Conservation (phyloP, 352 stramenopile genomes). For the Phytophthora citrophthora region DNA sequence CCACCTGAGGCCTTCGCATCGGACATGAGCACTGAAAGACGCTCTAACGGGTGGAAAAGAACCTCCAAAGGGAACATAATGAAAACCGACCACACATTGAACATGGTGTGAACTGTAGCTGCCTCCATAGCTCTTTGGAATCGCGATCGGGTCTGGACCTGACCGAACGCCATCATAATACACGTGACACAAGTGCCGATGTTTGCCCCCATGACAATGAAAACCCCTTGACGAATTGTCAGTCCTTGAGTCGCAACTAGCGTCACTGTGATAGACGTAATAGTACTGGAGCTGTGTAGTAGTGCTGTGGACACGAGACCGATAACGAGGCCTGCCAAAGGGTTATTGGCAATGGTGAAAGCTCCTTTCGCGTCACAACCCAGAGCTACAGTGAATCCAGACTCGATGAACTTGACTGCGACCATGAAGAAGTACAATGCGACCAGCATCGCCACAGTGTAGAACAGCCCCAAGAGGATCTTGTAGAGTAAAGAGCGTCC, state of each 20-base stretch:
- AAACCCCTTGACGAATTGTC: slow-evolving; percentile 80
- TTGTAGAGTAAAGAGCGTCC: slow-evolving; percentile 18
- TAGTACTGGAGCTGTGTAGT: slow-evolving; percentile 72
- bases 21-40: slow-evolving; percentile 46
- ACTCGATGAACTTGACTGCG: slow-evolving; percentile 74
- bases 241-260: slow-evolving; percentile 66
- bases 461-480: slow-evolving; percentile 32
- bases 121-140: slow-evolving; percentile 68
- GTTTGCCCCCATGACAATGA: slow-evolving; percentile 92
- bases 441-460: slow-evolving; percentile 39
- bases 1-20: slow-evolving; percentile 33
- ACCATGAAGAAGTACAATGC: slow-evolving; percentile 85
- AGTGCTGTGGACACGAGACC: slow-evolving; percentile 70
- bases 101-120: slow-evolving; percentile 64
- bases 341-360: slow-evolving; percentile 72
- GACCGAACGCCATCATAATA: slow-evolving; percentile 89
- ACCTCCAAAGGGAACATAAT: slow-evolving; percentile 79
- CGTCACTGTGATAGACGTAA: slow-evolving; percentile 75
- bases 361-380: slow-evolving; percentile 61
- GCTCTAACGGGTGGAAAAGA: slow-evolving; percentile 56
- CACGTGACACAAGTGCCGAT: slow-evolving; percentile 88
- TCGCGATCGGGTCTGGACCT: slow-evolving; percentile 68
- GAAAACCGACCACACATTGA: slow-evolving; percentile 86
- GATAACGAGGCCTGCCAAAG: slow-evolving; percentile 72
- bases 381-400: slow-evolving; percentile 65